Conservation (phyloP, 495 filamentous ascomycete species). For the Penicillium arizonense region DNA sequence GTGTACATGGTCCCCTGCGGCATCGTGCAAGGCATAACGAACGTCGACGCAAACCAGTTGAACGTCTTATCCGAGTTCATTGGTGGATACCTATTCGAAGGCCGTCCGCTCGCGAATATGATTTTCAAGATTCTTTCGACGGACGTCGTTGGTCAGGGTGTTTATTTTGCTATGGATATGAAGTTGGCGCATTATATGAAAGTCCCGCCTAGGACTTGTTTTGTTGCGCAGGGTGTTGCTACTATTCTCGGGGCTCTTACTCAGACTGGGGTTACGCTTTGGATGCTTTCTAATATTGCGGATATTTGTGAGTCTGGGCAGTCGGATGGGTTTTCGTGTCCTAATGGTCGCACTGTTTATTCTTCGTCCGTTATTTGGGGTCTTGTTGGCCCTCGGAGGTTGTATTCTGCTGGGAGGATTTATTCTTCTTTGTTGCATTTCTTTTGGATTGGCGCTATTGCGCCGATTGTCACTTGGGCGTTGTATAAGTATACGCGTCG, state of each 20-base stretch:
- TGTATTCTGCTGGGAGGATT: slow-evolving; percentile 20
- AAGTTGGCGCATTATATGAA: slow-evolving; percentile 45
- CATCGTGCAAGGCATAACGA: slow-evolving; percentile 85
- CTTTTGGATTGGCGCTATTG: slow-evolving; percentile 38
- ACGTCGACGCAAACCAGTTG: slow-evolving; percentile 66
- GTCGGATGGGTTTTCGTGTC: slow-evolving; percentile 38
- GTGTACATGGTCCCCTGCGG: slow-evolving; percentile 81
- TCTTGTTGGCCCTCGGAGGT: slow-evolving; percentile 36
- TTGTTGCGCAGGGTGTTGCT: slow-evolving; percentile 38
- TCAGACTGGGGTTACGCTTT: slow-evolving; percentile 40
- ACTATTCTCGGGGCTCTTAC: slow-evolving; percentile 39
- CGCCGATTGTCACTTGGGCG: slow-evolving; percentile 26
- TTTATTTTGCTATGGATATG: slow-evolving; percentile 41
- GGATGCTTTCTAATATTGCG: slow-evolving; percentile 39
- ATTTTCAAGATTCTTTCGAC: slow-evolving; percentile 25
- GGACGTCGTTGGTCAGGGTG: slow-evolving; percentile 23
- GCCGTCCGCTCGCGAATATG: slow-evolving; percentile 36
- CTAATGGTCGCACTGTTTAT: slow-evolving; percentile 41
- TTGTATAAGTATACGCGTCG: slow-evolving; percentile 37
- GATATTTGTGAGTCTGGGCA: slow-evolving; percentile 35
- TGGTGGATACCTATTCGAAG: slow-evolving; percentile 34
- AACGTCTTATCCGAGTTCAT: slow-evolving; percentile 41
- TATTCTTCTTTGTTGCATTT: slow-evolving; percentile 29
- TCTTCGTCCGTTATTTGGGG: slow-evolving; percentile 40
- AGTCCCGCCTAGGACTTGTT: slow-evolving; percentile 37